Conservation (phyloP, 345 rosid species). For the Linum tenue region DNA sequence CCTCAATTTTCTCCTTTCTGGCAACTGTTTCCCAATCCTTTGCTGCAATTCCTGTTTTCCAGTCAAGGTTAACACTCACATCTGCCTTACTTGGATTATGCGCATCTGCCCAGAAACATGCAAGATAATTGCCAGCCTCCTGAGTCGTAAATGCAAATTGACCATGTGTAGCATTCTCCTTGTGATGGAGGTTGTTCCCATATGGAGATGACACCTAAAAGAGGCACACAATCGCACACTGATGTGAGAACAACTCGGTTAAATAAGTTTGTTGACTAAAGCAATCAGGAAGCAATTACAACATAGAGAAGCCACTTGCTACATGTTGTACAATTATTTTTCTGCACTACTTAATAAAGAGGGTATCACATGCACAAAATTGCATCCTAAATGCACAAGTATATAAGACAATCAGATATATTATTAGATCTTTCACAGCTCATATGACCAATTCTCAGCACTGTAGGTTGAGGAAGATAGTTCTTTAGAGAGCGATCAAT, state of each 20-base stretch:
- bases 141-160: slow-evolving; percentile 84
- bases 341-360: too few relatives aligned
- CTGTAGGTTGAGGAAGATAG: too few relatives aligned
- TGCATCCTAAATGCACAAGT: too few relatives aligned
- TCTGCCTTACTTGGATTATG: slow-evolving; percentile 29
- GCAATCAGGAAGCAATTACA: too few relatives aligned
- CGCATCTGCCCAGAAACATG: slow-evolving; percentile 58
- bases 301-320: too few relatives aligned
- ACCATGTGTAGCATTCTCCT: slow-evolving; percentile 67
- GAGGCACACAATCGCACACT: neutral
- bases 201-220: slow-evolving; percentile 74
- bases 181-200: slow-evolving; percentile 49
- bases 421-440: too few relatives aligned
- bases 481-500: too few relatives aligned
- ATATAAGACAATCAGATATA: too few relatives aligned
- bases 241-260: neutral
- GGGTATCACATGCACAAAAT: too few relatives aligned
- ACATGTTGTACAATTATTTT: too few relatives aligned
- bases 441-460: too few relatives aligned
- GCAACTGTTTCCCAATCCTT: slow-evolving; percentile 91
- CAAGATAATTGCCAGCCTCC: slow-evolving; percentile 69
- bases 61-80: slow-evolving; percentile 57
- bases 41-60: slow-evolving; percentile 85
- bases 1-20: slow-evolving; percentile 78
- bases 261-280: too few relatives aligned